Base-by-base conservation (phyloP, 106 monocot species). In the Cymbidium sinense region DNA sequence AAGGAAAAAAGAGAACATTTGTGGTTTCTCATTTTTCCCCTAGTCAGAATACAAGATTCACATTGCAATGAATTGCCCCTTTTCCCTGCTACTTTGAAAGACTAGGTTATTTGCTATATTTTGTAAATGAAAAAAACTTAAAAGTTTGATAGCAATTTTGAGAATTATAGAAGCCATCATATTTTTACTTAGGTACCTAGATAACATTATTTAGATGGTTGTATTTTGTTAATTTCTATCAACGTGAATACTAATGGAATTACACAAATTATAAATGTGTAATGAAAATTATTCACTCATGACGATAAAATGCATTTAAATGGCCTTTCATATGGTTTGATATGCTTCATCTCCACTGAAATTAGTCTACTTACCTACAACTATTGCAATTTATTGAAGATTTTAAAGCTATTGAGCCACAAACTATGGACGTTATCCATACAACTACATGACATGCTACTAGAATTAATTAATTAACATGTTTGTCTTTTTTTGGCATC, bases 161-260 rank as follows among this genome's bases (percentile, higher is more conserved):
- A 13, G 52, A 52, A 52, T 18, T 18, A 41, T 41, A 41, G 41
- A 41, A 41, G 41, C 41, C 41, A 7, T 41, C 41, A 41, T 41
- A 7, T 41, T 41, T 9, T 41, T 41, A 41, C 41, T 41, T 9
- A 12, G 52, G 15, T 19, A 15, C 17, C 23, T 23, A n/a, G 58
- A 21, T 23, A 58, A 8, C 58, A 58, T 58, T 58, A 23, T 58
- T 58, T 20, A 23, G 23, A n/a, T 5, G 5, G 7, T 58, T 5
- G n/a, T 58, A 23, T 58, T 58, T 58, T 58, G n/a, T 58, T 58
- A 58, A 58, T 58, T 58, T 58, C 23, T 58, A 58, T 58, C 23
- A 7, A n/a, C 7, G 23, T n/a, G 23, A 58, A 58, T 58, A 23
- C 11, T n/a, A 7, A 21, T 58, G 20, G 58, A 5, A 58, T 23